Evolutionary conservation across 2,329 filamentous ascomycete species (phyloP).

Genomic region (Aureobasidium musti): DNA sequence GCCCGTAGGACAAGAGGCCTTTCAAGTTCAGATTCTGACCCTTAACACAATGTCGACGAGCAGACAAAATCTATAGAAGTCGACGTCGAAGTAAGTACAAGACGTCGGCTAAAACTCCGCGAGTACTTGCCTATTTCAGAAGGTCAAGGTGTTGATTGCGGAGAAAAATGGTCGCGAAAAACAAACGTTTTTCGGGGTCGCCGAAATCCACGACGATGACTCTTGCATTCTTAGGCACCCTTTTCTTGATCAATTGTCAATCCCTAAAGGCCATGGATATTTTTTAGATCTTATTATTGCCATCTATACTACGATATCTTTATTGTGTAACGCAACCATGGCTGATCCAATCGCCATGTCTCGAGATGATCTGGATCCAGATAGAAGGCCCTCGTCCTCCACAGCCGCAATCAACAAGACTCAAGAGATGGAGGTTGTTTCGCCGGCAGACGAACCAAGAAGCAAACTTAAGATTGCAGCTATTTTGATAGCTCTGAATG

Average conservation of each 20-base stretch:
- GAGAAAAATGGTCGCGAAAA: constrained; percentile 6
- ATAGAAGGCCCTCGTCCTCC: background rate
- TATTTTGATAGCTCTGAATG: constrained; percentile 5
- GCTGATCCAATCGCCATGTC: constrained; percentile 17
- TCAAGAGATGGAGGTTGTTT: constrained; percentile 16
- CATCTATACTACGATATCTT: background rate
- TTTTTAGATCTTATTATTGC: background rate
- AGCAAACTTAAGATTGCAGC: constrained; percentile 30
- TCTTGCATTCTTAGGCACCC: background rate
- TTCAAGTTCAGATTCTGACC: no score
- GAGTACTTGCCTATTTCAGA: background rate
- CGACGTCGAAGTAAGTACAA: no score
- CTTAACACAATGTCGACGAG: background rate
- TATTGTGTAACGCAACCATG: background rate
- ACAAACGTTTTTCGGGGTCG: background rate
- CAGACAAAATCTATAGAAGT: background rate
- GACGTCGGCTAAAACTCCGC: background rate
- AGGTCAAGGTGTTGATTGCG: background rate
- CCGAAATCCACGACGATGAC: constrained; percentile 17
- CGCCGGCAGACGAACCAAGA: constrained; percentile 38
- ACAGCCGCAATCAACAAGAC: background rate
- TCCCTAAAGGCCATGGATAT: background rate
- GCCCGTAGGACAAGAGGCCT: no score
- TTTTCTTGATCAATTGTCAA: background rate
- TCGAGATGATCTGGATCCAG: background rate